These are phyloP conservation scores for Rhododendron henanense DNA, from an alignment of 148 eudicot genomes.

Conservation along the genomic window DNA sequence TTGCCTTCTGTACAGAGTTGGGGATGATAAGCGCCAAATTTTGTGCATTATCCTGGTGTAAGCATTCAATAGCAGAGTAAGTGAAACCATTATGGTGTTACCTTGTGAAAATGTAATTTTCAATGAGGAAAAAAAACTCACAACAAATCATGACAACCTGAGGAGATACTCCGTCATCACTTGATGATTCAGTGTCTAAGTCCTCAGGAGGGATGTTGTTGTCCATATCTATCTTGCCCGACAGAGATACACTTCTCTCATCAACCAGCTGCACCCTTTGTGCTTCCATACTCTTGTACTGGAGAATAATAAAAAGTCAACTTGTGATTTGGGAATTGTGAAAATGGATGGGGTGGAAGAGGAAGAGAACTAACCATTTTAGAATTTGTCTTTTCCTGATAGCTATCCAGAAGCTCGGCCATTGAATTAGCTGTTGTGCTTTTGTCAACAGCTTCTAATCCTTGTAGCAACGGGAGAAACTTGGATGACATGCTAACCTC, in stretches of 20 bases:
- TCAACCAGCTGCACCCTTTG: constrained; percentile 15
- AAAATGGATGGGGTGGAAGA: neutral
- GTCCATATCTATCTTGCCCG: constrained; percentile 22
- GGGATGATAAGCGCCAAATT: constrained; percentile 25
- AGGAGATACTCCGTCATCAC: constrained; percentile 51
- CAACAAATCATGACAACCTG: neutral
- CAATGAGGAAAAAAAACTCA: neutral
- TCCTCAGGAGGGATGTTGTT: constrained; percentile 45
- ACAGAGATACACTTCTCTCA: constrained; percentile 24
- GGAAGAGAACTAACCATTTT: constrained; percentile 36
- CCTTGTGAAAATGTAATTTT: neutral
- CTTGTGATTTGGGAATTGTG: neutral
- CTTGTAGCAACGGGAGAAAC: constrained; percentile 28
- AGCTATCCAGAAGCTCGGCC: constrained; percentile 60
- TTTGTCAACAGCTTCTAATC: constrained; percentile 25
- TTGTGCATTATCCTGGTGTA: constrained; percentile 39
- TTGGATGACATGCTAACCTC: constrained; percentile 24
- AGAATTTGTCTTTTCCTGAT: constrained; percentile 34
- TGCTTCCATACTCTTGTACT: constrained; percentile 35
- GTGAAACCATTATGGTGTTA: neutral
- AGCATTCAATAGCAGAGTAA: constrained; percentile 1
- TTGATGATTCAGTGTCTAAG: constrained; percentile 45
- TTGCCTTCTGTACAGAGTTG: constrained; percentile 43
- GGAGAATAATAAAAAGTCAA: constrained; percentile 11
- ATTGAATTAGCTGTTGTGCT: constrained; percentile 17